Evolutionary conservation across 805 yeast species (phyloP).

Genomic region (Yarrowia alimentaria): DNA sequence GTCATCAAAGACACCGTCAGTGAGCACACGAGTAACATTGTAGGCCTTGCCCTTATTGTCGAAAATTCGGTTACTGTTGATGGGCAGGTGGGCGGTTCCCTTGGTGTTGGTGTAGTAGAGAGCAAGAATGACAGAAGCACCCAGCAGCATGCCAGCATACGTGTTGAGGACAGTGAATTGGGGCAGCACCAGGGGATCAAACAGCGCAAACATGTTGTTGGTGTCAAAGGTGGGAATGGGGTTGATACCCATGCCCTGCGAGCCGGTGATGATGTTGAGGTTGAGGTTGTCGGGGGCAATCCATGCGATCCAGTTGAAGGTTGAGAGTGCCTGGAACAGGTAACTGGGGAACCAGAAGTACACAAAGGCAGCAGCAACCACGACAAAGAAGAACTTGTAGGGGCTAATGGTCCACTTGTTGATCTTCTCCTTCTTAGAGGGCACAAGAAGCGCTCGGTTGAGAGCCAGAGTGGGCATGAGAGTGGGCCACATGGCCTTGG

Average conservation of each 20-base stretch:
- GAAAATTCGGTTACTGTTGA: constrained; percentile 52
- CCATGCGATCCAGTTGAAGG: constrained; percentile 66
- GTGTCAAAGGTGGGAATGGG: constrained; percentile 50
- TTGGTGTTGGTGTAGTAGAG: constrained; percentile 55
- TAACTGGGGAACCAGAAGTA: constrained; percentile 72
- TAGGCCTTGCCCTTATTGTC: constrained; percentile 53
- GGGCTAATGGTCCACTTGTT: constrained; percentile 63
- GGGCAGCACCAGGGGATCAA: constrained; percentile 46
- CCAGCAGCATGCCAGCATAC: constrained; percentile 47
- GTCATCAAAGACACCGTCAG: constrained; percentile 41
- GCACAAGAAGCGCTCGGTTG: constrained; percentile 43
- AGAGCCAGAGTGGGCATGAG: constrained; percentile 59
- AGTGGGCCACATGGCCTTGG: constrained; percentile 49
- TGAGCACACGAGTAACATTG: constrained; percentile 47
- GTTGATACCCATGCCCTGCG: constrained; percentile 53
- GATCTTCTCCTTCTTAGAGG: constrained; percentile 36
- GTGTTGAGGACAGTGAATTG: constrained; percentile 42
- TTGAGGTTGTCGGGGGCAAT: constrained; percentile 54
- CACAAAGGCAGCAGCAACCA: constrained; percentile 46
- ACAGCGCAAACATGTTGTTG: constrained; percentile 38
- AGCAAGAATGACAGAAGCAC: constrained; percentile 49
- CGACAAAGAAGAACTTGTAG: constrained; percentile 50
- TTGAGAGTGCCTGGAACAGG: constrained; percentile 59
- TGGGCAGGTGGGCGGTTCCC: constrained; percentile 62
- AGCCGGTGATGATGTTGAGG: constrained; percentile 64